Evolutionary conservation across 768 basidiomycete genomes (phyloP).

Genomic region (Serendipita sp.): DNA sequence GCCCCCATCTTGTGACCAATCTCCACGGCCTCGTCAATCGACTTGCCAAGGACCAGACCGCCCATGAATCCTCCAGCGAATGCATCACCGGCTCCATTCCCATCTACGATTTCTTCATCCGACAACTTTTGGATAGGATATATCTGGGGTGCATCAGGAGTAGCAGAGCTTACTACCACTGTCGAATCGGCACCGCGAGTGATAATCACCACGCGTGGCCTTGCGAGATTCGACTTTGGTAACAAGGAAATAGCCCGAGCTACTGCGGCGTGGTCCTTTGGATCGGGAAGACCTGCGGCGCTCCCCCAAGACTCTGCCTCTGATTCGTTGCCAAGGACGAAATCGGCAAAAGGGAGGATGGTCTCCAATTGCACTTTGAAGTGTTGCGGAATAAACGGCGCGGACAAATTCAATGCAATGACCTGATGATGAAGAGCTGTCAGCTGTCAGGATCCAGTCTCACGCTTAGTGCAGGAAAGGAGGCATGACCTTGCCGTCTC

Average conservation of each 20-base stretch:
- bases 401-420: conserved; percentile 86
- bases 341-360: conserved; percentile 70
- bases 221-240: conserved; percentile 58
- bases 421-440: no score
- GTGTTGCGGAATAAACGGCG: conserved; percentile 94
- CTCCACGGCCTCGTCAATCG: conserved; percentile 57
- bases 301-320: conserved; percentile 81
- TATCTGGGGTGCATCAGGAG: conserved; percentile 36
- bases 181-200: conserved; percentile 80
- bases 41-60: conserved; percentile 64
- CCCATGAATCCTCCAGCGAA: conserved; percentile 95
- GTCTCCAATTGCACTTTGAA: conserved; percentile 68
- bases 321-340: conserved; percentile 87
- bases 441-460: neutral
- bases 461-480: no score
- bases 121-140: conserved; percentile 43
- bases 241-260: conserved; percentile 61
- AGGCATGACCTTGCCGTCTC: conserved; percentile 47
- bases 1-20: conserved; percentile 74
- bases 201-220: conserved; percentile 72
- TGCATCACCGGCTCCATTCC: conserved; percentile 91
- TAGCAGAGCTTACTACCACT: conserved; percentile 47
- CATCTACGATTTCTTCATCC: conserved; percentile 70
- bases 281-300: conserved; percentile 50
- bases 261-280: conserved; percentile 48